Evolutionary conservation across 192 early-diverging fungal species (phyloP).

Genomic region (Mortierella claussenii): DNA sequence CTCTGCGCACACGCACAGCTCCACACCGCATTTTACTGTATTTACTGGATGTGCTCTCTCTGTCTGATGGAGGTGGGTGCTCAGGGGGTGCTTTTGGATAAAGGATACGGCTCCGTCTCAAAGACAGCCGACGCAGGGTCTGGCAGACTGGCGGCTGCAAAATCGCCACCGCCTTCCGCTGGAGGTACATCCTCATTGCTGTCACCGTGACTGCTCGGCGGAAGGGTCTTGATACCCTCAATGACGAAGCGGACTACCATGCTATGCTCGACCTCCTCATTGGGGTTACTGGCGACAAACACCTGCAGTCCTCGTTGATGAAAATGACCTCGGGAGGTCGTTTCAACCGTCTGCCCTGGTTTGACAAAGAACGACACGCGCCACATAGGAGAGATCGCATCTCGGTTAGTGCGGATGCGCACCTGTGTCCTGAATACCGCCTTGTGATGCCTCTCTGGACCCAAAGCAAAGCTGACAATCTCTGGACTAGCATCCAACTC

Average conservation of each 20-base stretch:
- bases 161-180: background rate
- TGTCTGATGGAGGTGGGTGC: too few species aligned
- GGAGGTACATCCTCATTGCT: background rate
- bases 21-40: too few species aligned
- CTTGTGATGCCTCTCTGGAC: background rate
- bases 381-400: constrained; percentile 33
- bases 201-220: background rate
- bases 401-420: constrained; percentile 30
- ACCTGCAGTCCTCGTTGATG: constrained; percentile 17
- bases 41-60: too few species aligned
- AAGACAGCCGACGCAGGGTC: background rate
- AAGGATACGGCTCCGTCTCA: background rate
- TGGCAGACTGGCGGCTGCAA: background rate
- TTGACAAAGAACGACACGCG: constrained; percentile 33
- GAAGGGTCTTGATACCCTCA: constrained; percentile 14
- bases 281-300: constrained; percentile 17
- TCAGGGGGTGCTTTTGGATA: too few species aligned
- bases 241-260: constrained; percentile 49
- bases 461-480: constrained; percentile 4
- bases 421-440: constrained; percentile 39
- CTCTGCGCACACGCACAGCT: too few species aligned
- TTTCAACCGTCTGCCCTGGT: constrained; percentile 13
- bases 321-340: constrained; percentile 16
- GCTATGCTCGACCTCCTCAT: constrained; percentile 18
- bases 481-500: constrained; percentile 23